Conservation (phyloP, 768 basidiomycete genomes). For the Xerocomellus intermedius region DNA sequence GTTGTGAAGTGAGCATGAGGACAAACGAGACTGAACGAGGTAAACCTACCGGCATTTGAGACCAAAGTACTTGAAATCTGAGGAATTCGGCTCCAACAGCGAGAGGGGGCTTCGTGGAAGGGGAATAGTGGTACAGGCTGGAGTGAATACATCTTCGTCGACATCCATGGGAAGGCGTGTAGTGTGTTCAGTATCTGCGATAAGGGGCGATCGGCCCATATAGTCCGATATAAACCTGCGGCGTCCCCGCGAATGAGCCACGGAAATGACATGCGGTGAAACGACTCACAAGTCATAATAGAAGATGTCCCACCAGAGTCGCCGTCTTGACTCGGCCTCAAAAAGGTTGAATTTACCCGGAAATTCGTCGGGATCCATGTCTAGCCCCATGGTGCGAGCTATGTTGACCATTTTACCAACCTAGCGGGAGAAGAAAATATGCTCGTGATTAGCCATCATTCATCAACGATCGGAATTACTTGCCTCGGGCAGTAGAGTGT, state of each 20-base stretch:
- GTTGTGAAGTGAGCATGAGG: conserved; percentile 3
- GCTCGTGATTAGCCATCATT: conserved; percentile 20
- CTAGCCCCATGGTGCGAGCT: conserved; percentile 63
- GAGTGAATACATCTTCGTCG: conserved; percentile 52
- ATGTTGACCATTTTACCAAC: conserved; percentile 69
- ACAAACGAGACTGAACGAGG: background rate
- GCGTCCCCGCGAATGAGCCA: conserved; percentile 12
- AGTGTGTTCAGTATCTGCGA: conserved; percentile 53
- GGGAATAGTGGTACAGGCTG: conserved; percentile 45
- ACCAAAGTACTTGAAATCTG: conserved; percentile 48
- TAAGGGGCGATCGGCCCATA: conserved; percentile 60
- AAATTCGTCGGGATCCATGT: conserved; percentile 55
- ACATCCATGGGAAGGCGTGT: conserved; percentile 57
- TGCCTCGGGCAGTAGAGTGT: conserved; percentile 30
- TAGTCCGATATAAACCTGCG: conserved; percentile 68
- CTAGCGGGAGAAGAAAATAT: conserved; percentile 30
- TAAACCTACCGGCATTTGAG: conserved; percentile 56
- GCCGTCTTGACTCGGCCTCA: conserved; percentile 50
- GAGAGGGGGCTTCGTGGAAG: conserved; percentile 32
- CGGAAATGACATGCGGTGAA: background rate
- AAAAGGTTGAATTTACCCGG: conserved; percentile 47
- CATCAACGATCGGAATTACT: conserved; percentile 29
- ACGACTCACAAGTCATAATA: conserved; percentile 74
- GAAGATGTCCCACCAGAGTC: conserved; percentile 79
- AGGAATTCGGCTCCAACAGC: conserved; percentile 28